phyloP scores from a whole-genome alignment of 148 eudicot species.

The Fagopyrum homotropicum region DNA sequence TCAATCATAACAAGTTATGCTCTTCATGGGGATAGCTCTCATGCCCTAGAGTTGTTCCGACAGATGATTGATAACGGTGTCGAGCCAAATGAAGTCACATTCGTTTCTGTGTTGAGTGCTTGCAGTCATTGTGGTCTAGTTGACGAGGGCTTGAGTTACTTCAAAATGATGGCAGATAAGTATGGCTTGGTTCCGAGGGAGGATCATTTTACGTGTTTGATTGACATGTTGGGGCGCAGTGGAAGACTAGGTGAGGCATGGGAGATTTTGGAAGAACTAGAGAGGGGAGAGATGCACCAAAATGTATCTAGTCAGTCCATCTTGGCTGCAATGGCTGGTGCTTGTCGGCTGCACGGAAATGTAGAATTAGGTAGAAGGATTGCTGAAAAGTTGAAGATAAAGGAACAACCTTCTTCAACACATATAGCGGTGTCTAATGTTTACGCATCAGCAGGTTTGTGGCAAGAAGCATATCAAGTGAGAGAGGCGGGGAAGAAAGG shows the following conservation, averaged over 20 bases:
- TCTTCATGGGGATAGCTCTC: conserved; percentile 26
- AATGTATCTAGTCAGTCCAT: background rate
- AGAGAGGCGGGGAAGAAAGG: conserved; percentile 22
- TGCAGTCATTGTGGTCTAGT: conserved; percentile 37
- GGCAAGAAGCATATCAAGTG: conserved; percentile 24
- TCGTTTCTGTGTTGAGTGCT: conserved; percentile 27
- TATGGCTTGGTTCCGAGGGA: conserved; percentile 20
- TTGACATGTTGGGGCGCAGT: conserved; percentile 33
- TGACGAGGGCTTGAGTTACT: conserved; percentile 22
- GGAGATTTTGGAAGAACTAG: conserved; percentile 24
- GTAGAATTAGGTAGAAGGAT: conserved; percentile 23
- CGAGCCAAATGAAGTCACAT: conserved; percentile 33
- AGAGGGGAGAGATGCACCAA: conserved; percentile 10
- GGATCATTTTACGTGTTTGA: conserved; percentile 33
- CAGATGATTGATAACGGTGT: conserved; percentile 22
- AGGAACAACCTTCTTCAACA: conserved; percentile 16
- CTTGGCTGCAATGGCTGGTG: conserved; percentile 27
- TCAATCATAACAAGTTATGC: conserved; percentile 33
- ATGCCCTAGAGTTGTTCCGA: conserved; percentile 24
- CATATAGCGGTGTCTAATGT: conserved; percentile 28
- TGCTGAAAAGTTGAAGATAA: conserved; percentile 16
- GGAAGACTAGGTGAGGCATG: conserved; percentile 32
- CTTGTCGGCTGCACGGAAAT: conserved; percentile 28
- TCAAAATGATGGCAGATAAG: conserved; percentile 25
- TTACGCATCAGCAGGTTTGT: conserved; percentile 30